Conservation (phyloP, 2,329 filamentous ascomycete species). For the Davidsoniella australis region DNA sequence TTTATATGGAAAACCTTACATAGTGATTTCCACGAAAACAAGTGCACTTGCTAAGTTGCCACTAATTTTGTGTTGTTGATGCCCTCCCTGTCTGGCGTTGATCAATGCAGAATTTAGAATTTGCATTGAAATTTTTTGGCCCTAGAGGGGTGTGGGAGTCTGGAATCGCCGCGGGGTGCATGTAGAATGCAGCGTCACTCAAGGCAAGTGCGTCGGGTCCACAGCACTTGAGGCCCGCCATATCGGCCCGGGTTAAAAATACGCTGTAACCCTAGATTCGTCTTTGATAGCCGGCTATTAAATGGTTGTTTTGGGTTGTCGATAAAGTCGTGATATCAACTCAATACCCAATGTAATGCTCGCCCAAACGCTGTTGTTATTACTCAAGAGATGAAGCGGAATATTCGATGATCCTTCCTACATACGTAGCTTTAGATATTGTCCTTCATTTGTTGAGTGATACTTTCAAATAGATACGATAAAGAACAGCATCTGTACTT, state of each 20-base stretch:
- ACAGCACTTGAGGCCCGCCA: background rate
- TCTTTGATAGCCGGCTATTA: too few species aligned
- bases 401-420: too few species aligned
- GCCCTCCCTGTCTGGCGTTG: too few species aligned
- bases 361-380: too few species aligned
- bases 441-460: slow-evolving; percentile 31
- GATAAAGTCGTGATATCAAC: too few species aligned
- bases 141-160: background rate
- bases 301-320: too few species aligned
- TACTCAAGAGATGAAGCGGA: too few species aligned
- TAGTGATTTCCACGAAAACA: too few species aligned
- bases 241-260: background rate
- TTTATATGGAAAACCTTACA: too few species aligned
- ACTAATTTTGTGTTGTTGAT: too few species aligned
- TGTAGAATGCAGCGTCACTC: background rate
- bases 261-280: background rate
- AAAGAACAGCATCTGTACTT: slow-evolving; percentile 61
- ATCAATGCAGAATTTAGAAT: background rate
- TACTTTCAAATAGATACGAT: slow-evolving; percentile 47
- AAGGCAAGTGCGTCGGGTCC: background rate
- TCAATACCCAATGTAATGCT: too few species aligned
- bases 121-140: background rate
- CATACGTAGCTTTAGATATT: slow-evolving; percentile 11
- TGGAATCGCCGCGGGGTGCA: background rate
- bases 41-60: too few species aligned